Evolutionary conservation across 371 early-diverging fungal genomes (phyloP).

Genomic region (Syncephalis plumigaleata): DNA sequence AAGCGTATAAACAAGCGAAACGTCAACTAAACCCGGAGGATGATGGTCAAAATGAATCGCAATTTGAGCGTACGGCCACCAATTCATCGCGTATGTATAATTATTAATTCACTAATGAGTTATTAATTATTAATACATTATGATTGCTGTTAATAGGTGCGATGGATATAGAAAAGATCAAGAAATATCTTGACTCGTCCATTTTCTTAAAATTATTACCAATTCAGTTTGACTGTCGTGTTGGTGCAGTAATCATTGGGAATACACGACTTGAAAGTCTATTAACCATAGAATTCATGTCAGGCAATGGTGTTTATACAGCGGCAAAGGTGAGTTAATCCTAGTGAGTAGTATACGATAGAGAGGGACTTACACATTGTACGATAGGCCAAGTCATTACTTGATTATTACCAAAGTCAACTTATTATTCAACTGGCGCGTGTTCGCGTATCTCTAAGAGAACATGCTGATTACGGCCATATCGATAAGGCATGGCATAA

Average conservation of each 20-base stretch:
- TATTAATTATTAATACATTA: not conserved
- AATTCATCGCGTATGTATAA: not conserved
- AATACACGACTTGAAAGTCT: slow-evolving; percentile 51
- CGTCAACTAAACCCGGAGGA: slow-evolving; percentile 18
- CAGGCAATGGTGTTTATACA: slow-evolving; percentile 41
- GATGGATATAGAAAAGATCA: not conserved
- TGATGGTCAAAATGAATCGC: not conserved
- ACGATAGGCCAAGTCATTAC: slow-evolving; percentile 24
- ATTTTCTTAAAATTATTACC: slow-evolving; percentile 42
- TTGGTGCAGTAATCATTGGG: slow-evolving; percentile 57
- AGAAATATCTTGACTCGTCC: slow-evolving; percentile 14
- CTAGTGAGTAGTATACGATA: not conserved
- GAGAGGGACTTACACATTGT: not conserved
- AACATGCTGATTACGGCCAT: not conserved
- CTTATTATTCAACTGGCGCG: not conserved
- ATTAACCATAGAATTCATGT: slow-evolving; percentile 34
- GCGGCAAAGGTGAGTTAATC: slow-evolving; percentile 17
- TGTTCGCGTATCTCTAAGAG: not conserved
- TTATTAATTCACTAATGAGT: not conserved
- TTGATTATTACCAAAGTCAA: slow-evolving; percentile 40
- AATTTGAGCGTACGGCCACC: not conserved
- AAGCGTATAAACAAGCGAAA: slow-evolving; percentile 47
- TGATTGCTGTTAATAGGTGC: not conserved
- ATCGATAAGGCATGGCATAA: not conserved
- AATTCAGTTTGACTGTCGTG: slow-evolving; percentile 45